Conservation (phyloP, 352 stramenopile species). For the Phytophthora pini region DNA sequence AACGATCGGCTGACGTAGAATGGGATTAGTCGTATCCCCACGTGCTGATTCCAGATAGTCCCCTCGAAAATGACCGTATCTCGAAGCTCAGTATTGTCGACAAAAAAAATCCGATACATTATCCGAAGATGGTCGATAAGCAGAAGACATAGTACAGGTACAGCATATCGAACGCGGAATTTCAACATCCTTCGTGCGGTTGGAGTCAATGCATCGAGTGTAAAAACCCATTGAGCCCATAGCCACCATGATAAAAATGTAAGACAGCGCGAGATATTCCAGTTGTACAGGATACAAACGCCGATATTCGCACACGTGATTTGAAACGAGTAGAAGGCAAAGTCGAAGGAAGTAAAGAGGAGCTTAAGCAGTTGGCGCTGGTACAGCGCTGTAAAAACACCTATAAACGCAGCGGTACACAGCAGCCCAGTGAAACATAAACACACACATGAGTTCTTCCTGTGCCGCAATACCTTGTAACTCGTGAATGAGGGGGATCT, state of each 20-base stretch:
- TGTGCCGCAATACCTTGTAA: not conserved
- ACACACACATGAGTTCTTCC: not conserved
- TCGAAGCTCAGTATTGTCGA: not conserved
- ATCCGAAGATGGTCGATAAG: slow-evolving; percentile 15
- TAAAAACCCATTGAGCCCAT: slow-evolving; percentile 47
- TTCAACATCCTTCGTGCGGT: slow-evolving; percentile 28
- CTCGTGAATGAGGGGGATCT: not conserved
- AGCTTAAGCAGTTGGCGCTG: slow-evolving; percentile 6
- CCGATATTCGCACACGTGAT: slow-evolving; percentile 8
- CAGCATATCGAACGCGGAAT: slow-evolving; percentile 14
- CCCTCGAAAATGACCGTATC: slow-evolving; percentile 22
- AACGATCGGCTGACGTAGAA: slow-evolving; percentile 26
- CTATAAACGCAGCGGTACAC: slow-evolving; percentile 2
- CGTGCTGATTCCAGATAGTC: slow-evolving; percentile 15
- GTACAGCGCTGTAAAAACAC: slow-evolving; percentile 4
- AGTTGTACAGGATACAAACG: slow-evolving; percentile 26
- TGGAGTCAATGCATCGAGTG: slow-evolving; percentile 44
- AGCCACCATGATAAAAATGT: slow-evolving; percentile 27
- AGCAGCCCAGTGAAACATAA: not conserved
- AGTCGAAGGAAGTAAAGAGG: slow-evolving; percentile 14
- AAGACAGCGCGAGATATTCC: slow-evolving; percentile 12
- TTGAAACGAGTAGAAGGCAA: slow-evolving; percentile 19
- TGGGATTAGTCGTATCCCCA: slow-evolving; percentile 18
- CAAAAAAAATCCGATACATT: slow-evolving; percentile 15
- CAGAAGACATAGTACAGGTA: slow-evolving; percentile 10